Base-by-base conservation (phyloP, 108 stramenopile genomes). In the Nitzschia putrida region DNA sequence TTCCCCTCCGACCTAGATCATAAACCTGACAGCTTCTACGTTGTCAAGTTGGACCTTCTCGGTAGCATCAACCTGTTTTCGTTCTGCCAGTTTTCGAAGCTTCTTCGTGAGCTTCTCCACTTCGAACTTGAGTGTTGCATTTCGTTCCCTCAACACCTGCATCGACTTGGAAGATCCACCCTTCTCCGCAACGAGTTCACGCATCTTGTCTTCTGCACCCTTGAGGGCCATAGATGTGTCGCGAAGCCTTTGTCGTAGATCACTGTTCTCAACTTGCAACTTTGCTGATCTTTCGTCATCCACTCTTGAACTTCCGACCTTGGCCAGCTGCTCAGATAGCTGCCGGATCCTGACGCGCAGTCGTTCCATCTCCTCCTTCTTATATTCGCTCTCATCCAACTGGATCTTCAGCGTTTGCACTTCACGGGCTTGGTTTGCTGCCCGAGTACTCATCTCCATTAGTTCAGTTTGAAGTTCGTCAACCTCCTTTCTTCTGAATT, bases 71-170 rank as follows among this genome's bases (percentile, higher is more conserved):
- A 53, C 26, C 53, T 66, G 53, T 51, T 60, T 50, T 0, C 26
- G 34, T 22, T 61, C 52, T 47, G 59, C 47, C 57, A 76, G 61
- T 38, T 74, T 79, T 47, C 59, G 53, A 7, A 80, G 50, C 40
- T 72, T 76, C 26, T 71, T 69, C 37, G 70, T 76, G 37, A 84
- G 71, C 44, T 70, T 72, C 26, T 84, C 83, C 7, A 84, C 83
- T 56, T 84, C 79, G 18, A 64, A 38, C 57, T 76, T 79, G 52
- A 84, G 26, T 10, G 68, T 56, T 8, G 66, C 73, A 59, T 84
- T 84, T 23, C 79, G 75, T 44, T 79, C 79, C 7, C 76, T 53
- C 11, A 84, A 58, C 3, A 77, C 71, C 29, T 79, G 78, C 43
- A 79, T 59, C 8, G 71, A 73, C 26, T 73, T 80, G 18, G 74